Evolutionary conservation across 306 rosid genomes (phyloP).

Genomic region (Sophora flavescens): DNA sequence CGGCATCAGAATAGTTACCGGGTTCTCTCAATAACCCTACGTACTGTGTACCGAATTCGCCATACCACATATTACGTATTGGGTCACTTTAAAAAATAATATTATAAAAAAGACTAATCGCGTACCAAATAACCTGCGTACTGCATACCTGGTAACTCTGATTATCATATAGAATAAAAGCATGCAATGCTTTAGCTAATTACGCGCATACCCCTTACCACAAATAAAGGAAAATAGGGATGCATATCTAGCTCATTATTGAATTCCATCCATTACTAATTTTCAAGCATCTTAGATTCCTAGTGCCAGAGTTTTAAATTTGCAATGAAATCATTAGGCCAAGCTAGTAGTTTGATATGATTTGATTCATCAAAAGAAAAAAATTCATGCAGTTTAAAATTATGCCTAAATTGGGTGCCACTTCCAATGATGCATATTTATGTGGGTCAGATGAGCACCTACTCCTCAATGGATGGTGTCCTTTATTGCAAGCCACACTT

Average conservation of each 20-base stretch:
- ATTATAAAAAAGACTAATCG: too few species aligned
- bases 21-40: too few species aligned
- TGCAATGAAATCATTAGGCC: not conserved
- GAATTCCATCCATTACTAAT: not conserved
- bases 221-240: constrained; percentile 2
- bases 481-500: constrained; percentile 92
- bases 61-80: too few species aligned
- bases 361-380: not conserved
- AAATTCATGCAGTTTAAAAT: not conserved
- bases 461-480: constrained; percentile 98
- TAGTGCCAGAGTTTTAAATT: not conserved
- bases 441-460: constrained; percentile 79
- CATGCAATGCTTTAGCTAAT: constrained; percentile 9
- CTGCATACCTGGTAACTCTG: too few species aligned
- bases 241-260: constrained; percentile 25
- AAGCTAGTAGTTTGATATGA: not conserved
- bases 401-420: constrained; percentile 18
- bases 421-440: not conserved
- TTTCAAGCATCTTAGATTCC: not conserved
- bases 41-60: too few species aligned
- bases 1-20: not conserved
- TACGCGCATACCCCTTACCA: constrained; percentile 7
- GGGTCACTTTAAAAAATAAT: too few species aligned
- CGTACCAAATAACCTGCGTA: too few species aligned
- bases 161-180: not conserved